phyloP scores from a whole-genome alignment of 805 yeast species.

The Jamesozyma piceae region DNA sequence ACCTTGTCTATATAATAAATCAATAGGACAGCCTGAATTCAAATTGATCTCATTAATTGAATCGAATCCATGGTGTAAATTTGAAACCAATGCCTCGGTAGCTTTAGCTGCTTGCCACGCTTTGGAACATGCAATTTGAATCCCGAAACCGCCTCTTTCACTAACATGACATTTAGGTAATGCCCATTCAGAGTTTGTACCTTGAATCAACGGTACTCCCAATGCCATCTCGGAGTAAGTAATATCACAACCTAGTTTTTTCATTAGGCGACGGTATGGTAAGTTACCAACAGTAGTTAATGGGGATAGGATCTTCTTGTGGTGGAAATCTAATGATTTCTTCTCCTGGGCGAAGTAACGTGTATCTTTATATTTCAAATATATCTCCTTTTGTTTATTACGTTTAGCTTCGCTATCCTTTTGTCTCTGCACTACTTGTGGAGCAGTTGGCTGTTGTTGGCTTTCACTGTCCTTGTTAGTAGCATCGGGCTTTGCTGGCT shows the following conservation, averaged over 20 bases:
- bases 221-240: constrained; percentile 96
- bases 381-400: constrained; percentile 25
- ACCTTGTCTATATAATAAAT: constrained; percentile 84
- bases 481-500: background rate
- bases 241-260: constrained; percentile 78
- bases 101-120: constrained; percentile 93
- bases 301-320: constrained; percentile 87
- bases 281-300: constrained; percentile 95
- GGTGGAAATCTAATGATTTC: constrained; percentile 54
- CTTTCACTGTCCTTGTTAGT: constrained; percentile 2
- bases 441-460: constrained; percentile 3
- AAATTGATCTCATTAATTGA: constrained; percentile 75
- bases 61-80: constrained; percentile 36
- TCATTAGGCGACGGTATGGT: constrained; percentile 91
- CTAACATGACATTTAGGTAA: constrained; percentile 76
- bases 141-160: constrained; percentile 85
- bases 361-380: constrained; percentile 54
- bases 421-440: constrained; percentile 20
- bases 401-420: constrained; percentile 27
- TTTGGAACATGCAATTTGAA: constrained; percentile 84
- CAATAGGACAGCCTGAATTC: constrained; percentile 97
- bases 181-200: constrained; percentile 95
- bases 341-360: constrained; percentile 75
- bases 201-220: constrained; percentile 75
- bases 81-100: constrained; percentile 49